Base-by-base conservation (phyloP, 768 basidiomycete species). In the Collybiopsis confluens region DNA sequence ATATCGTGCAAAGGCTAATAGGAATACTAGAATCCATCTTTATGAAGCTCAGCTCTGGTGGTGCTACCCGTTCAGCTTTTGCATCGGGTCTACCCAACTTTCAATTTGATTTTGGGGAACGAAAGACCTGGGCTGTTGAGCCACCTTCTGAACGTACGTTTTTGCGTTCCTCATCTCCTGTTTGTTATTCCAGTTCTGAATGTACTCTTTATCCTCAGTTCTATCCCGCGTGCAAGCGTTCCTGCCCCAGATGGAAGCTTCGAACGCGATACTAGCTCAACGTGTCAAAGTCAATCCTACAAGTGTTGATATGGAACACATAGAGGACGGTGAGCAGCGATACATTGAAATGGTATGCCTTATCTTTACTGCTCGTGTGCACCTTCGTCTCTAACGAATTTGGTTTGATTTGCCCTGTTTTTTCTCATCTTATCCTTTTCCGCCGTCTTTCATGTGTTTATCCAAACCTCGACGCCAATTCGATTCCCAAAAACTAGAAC, bases 231-330 rank as follows among this genome's bases (percentile, higher is more conserved):
- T 88, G 3, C 79, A 82, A 63, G 77, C 80, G 0, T 89, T 90
- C 62, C 76, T 90, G 4, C 86, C 86, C 2, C 71, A 80, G 58
- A 70, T 89, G 16, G 78, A 82, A 44, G 83, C 82, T 11, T 84
- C 86, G 2, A 89, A 88, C 59, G 74, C 73, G 2, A 64, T 75
- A 1, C 74, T 89, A 16, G 60, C 73, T 2, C 70, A 74, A 54
- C 72, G 72, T n/a, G 70, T 69, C 9, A 65, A 74, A 36, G 64
- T 66, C 37, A 75, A 83, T 55, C 85, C 83, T 1, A 62, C 65
- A 16, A 84, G 81, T 59, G 70, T 89, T n/a, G 81, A 89, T 61
- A 87, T 90, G 37, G 88, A 90, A 65, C 74, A 84, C 54, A 59
- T 89, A 21, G 68, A 70, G 6, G 72, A 69, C 20, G 70, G 69